phyloP scores from a whole-genome alignment of 140 eudicot species.

The Ambrosia hybrid region DNA sequence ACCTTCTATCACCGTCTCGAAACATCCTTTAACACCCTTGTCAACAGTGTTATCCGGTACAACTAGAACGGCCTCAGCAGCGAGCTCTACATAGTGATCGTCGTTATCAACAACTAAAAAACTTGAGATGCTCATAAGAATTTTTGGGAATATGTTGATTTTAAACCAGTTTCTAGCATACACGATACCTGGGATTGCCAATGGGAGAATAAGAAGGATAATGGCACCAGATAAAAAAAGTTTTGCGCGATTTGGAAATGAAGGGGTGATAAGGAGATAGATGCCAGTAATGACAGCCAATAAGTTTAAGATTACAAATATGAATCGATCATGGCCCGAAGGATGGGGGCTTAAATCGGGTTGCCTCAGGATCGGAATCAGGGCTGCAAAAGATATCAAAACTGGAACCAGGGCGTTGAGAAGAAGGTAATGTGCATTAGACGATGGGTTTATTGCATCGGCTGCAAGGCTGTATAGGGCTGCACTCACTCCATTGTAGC shows the following conservation, averaged over 20 bases:
- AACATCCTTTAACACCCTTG: constrained; percentile 35
- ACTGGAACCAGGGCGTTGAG: constrained; percentile 77
- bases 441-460: constrained; percentile 61
- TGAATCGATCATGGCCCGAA: constrained; percentile 50
- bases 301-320: constrained; percentile 51
- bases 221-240: constrained; percentile 64
- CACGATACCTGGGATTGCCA: constrained; percentile 74
- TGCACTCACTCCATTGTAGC: constrained; percentile 93
- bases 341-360: constrained; percentile 47
- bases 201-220: constrained; percentile 61
- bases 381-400: constrained; percentile 52
- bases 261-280: constrained; percentile 64
- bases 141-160: constrained; percentile 43
- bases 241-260: constrained; percentile 48
- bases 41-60: constrained; percentile 10
- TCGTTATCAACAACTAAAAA: constrained; percentile 49
- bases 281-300: constrained; percentile 75
- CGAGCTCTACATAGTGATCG: constrained; percentile 51
- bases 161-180: constrained; percentile 76
- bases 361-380: constrained; percentile 67
- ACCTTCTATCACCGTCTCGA: constrained; percentile 39
- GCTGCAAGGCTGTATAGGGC: constrained; percentile 85
- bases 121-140: constrained; percentile 44
- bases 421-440: constrained; percentile 58
- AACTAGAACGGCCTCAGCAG: constrained; percentile 17